Evolutionary conservation across 768 basidiomycete genomes (phyloP), one percentile per base, ranked within the genome.

Genomic region (Tylopilus sp.): DNA sequence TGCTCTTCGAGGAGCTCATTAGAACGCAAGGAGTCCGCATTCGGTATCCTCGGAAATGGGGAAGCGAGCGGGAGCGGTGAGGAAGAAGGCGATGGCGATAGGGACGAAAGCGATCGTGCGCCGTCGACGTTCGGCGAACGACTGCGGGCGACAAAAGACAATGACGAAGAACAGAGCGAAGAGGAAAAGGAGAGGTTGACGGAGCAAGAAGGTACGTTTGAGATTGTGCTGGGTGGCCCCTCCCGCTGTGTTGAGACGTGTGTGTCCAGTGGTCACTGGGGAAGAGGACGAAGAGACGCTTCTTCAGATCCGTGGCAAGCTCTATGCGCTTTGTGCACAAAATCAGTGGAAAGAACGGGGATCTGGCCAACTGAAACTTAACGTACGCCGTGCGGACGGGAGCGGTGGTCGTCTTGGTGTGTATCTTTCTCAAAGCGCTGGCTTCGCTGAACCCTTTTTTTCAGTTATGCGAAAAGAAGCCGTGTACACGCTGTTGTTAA

Each of bases 381-480:
- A 91, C 61, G 81, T 89, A 26, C 70, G 65, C 72, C 76, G 68
- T 64, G 67, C 73, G 23, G 87, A 89, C 62, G 86, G 83, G 45
- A 74, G 73, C 21, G 82, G 83, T 15, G 86, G 88, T 49, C 83
- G 88, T 40, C 71, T 91, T 44, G 75, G 88, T 88, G 49, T 35
- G 53, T 55, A 40, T 44, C 11, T 47, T 52, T 25, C 33, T 11
- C 4, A 1, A 31, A 10, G 18, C 18, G 45, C 12, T 11, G 13
- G 11, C 42, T 52, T 17, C 44, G 25, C 33, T 26, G 44, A 44
- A 46, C 15, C 12, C 47, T 18, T 21, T 43, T 35, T 30, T 51
- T 4, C 58, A 91, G 89, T 91, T 18, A 90, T 91, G 88, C 79
- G 89, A 55, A 91, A 90, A 66, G 89, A 91, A 59, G 89, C 88